These are phyloP conservation scores for Prototheca cutis DNA, from an alignment of 163 green algal genomes.

Conservation along the genomic window DNA sequence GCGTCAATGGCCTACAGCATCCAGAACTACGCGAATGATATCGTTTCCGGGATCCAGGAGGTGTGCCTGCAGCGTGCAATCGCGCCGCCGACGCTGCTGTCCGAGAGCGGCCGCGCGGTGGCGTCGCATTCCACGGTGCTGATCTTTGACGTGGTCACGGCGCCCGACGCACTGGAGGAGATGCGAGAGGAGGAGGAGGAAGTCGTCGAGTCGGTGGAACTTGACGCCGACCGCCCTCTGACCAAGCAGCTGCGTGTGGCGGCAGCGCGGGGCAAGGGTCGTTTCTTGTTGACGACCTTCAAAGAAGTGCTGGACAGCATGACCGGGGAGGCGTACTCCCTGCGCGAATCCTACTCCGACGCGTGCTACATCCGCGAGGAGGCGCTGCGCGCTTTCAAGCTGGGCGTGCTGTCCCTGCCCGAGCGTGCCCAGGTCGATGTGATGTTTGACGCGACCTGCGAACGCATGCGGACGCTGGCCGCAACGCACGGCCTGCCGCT, in stretches of 20 bases:
- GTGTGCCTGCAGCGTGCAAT: slow-evolving; percentile 35
- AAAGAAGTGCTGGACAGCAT: slow-evolving; percentile 30
- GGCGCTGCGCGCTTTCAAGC: slow-evolving; percentile 48
- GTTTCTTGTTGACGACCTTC: slow-evolving; percentile 52
- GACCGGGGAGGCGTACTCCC: slow-evolving; percentile 5
- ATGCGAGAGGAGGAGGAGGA: slow-evolving; percentile 22
- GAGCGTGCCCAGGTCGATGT: slow-evolving; percentile 48
- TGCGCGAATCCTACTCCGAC: slow-evolving; percentile 51
- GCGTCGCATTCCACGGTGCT: slow-evolving; percentile 58
- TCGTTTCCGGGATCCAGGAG: slow-evolving; percentile 29
- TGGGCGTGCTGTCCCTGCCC: slow-evolving; percentile 48
- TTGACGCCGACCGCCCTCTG: slow-evolving; percentile 11
- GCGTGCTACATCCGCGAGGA: slow-evolving; percentile 54
- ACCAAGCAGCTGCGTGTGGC: slow-evolving; percentile 22
- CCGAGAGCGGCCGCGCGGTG: slow-evolving; percentile 52
- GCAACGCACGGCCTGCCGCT: slow-evolving; percentile 12
- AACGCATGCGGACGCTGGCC: slow-evolving; percentile 23
- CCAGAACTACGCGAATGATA: slow-evolving; percentile 57
- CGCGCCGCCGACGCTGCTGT: slow-evolving; percentile 39
- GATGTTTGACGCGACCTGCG: slow-evolving; percentile 32
- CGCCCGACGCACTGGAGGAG: neutral
- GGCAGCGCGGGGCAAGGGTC: slow-evolving; percentile 22
- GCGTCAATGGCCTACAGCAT: slow-evolving; percentile 43
- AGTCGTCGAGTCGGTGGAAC: slow-evolving; percentile 20
- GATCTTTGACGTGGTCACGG: slow-evolving; percentile 58